phyloP scores from a whole-genome alignment of 306 rosid species.

The Parietaria judaica region DNA sequence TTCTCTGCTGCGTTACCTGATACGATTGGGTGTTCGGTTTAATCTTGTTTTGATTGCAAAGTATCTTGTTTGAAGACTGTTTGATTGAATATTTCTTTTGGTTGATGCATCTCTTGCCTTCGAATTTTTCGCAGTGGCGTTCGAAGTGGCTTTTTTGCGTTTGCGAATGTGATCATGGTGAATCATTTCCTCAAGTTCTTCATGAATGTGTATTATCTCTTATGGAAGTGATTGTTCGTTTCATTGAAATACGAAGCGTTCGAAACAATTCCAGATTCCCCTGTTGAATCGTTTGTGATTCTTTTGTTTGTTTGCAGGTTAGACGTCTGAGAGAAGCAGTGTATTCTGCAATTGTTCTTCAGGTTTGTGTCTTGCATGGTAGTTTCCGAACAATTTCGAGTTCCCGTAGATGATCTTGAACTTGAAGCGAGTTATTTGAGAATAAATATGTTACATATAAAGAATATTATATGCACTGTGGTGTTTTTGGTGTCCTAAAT shows the following conservation, averaged over 20 bases:
- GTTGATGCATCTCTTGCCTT: neutral
- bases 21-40: too few relatives aligned
- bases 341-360: constrained; percentile 46
- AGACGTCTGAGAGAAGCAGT: constrained; percentile 48
- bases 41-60: too few relatives aligned
- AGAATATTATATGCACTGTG: neutral
- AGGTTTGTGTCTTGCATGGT: constrained; percentile 36
- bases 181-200: constrained; percentile 24
- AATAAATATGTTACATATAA: neutral
- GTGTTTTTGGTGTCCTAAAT: constrained; percentile 24
- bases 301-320: constrained; percentile 41
- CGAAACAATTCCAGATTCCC: too few relatives aligned
- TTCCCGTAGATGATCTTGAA: constrained; percentile 4
- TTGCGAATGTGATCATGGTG: constrained; percentile 59
- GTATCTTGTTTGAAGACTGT: too few relatives aligned
- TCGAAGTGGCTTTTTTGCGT: constrained; percentile 63
- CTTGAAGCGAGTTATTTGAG: constrained; percentile 8
- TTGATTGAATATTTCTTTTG: too few relatives aligned
- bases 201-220: neutral
- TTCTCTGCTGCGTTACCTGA: neutral
- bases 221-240: too few relatives aligned
- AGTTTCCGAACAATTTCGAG: constrained; percentile 3
- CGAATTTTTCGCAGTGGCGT: constrained; percentile 52
- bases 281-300: too few relatives aligned
- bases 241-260: too few relatives aligned